Evolutionary conservation across 1,139 yeast species (phyloP).

Genomic region (Saccharomyces hybrid): DNA sequence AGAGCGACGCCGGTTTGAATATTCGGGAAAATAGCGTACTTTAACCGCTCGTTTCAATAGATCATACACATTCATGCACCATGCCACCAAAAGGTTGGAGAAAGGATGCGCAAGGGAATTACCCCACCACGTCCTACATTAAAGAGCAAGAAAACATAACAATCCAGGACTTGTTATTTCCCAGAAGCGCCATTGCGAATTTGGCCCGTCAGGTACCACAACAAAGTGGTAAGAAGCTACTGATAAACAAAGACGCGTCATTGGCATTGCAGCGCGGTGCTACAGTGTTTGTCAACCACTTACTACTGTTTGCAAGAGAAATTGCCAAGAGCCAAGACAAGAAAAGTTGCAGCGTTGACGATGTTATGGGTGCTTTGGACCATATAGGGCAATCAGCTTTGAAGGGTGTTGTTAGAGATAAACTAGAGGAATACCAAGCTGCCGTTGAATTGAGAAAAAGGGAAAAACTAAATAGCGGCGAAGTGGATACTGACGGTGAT

Average conservation of each 20-base stretch:
- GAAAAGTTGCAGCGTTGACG: constrained; percentile 60
- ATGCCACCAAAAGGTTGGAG: constrained; percentile 88
- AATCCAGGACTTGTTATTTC: constrained; percentile 64
- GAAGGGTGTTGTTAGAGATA: constrained; percentile 27
- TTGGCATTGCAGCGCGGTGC: constrained; percentile 64
- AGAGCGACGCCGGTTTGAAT: too few species aligned
- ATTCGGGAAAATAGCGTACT: background rate
- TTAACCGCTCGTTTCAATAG: background rate
- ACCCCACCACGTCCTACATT: constrained; percentile 38
- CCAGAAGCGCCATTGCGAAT: constrained; percentile 52
- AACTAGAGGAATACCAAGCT: constrained; percentile 27
- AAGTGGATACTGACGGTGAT: constrained; percentile 15
- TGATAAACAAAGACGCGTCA: constrained; percentile 61
- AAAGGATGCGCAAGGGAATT: constrained; percentile 62
- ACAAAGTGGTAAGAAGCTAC: constrained; percentile 28
- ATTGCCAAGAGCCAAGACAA: constrained; percentile 46
- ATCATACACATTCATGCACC: background rate
- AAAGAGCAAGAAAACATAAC: constrained; percentile 52
- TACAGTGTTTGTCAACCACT: constrained; percentile 63
- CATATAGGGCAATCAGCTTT: constrained; percentile 44
- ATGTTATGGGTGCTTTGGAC: constrained; percentile 53
- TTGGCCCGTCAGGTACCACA: constrained; percentile 46
- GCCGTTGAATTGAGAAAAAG: constrained; percentile 21
- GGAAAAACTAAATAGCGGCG: constrained; percentile 14
- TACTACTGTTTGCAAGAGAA: constrained; percentile 56